These are phyloP conservation scores for Stygiomarasmius scandens DNA, from an alignment of 1,284 basidiomycete species.

Conservation along the genomic window DNA sequence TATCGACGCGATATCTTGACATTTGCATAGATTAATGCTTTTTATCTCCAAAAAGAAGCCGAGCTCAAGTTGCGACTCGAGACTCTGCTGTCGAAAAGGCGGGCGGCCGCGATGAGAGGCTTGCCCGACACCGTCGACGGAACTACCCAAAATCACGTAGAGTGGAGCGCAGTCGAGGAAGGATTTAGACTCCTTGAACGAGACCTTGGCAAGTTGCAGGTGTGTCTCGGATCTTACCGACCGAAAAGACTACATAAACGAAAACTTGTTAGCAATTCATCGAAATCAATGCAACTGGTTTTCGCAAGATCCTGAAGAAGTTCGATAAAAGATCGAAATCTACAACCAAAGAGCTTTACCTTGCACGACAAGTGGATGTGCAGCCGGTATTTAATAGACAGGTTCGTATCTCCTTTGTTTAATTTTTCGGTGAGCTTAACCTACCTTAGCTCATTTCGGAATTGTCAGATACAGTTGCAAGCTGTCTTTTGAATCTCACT, in stretches of 20 bases:
- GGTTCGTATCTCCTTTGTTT: constrained; percentile 42
- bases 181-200: constrained; percentile 95
- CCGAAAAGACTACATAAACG: constrained; percentile 27
- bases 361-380: constrained; percentile 96
- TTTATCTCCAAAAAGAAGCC: constrained; percentile 97
- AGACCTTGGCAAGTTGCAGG: constrained; percentile 96
- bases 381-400: constrained; percentile 98
- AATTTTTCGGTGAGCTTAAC: constrained; percentile 12
- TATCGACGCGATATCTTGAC: background rate
- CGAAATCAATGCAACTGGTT: constrained; percentile 97
- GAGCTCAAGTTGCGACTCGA: constrained; percentile 92
- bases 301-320: constrained; percentile 98
- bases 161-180: constrained; percentile 94
- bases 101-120: constrained; percentile 76
- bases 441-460: constrained; percentile 83
- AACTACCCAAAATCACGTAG: constrained; percentile 70
- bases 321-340: constrained; percentile 98
- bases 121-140: constrained; percentile 65
- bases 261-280: constrained; percentile 80
- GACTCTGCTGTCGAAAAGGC: constrained; percentile 91
- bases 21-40: constrained; percentile 87
- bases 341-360: constrained; percentile 94
- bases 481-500: constrained; percentile 91
- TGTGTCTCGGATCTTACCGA: constrained; percentile 35
- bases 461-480: constrained; percentile 92